Percentiles rank a stretch among this genome's conserved stretches.
Conservation (phyloP, 176 grass and related monocot genomes). For the Poa annua region DNA sequence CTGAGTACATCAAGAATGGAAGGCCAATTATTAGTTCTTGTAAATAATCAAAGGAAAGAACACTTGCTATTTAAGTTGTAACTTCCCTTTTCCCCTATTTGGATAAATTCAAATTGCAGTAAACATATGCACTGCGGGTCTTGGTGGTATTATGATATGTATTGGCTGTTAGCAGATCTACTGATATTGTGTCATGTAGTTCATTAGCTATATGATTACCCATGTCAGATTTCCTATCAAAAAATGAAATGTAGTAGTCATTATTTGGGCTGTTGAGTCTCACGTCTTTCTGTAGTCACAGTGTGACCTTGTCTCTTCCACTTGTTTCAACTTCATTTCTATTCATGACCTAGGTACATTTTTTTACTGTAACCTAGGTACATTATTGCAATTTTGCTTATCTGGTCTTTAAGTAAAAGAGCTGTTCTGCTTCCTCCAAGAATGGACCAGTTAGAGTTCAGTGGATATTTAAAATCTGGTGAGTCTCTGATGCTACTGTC, state of each 20-base stretch:
- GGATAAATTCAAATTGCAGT: neutral
- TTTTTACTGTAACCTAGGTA: conserved; percentile 50
- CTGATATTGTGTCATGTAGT: neutral
- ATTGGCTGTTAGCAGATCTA: conserved; percentile 16
- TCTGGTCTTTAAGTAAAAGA: conserved; percentile 81
- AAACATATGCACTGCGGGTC: neutral
- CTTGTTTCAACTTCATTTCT: conserved; percentile 17
- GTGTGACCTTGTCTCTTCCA: conserved; percentile 24
- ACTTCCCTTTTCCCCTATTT: neutral
- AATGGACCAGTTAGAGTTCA: conserved; percentile 78
- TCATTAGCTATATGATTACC: conserved; percentile 19
- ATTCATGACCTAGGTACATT: conserved; percentile 59
- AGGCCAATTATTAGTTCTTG: neutral
- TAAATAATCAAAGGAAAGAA: conserved; percentile 26
- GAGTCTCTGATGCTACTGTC: conserved; percentile 25
- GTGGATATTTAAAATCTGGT: conserved; percentile 96
- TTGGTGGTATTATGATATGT: conserved; percentile 15
- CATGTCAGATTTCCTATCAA: conserved; percentile 1
- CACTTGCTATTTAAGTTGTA: neutral
- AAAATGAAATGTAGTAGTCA: neutral
- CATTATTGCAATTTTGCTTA: conserved; percentile 74
- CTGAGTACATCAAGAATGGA: neutral
- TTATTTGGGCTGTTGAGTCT: neutral
- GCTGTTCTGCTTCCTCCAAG: conserved; percentile 79
- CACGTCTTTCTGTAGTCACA: neutral